A percentile compares a stretch with the other conserved stretches of the same genome.
phyloP scores from a whole-genome alignment of 305 asterid genomes.

The Fraxinus paxiana region DNA sequence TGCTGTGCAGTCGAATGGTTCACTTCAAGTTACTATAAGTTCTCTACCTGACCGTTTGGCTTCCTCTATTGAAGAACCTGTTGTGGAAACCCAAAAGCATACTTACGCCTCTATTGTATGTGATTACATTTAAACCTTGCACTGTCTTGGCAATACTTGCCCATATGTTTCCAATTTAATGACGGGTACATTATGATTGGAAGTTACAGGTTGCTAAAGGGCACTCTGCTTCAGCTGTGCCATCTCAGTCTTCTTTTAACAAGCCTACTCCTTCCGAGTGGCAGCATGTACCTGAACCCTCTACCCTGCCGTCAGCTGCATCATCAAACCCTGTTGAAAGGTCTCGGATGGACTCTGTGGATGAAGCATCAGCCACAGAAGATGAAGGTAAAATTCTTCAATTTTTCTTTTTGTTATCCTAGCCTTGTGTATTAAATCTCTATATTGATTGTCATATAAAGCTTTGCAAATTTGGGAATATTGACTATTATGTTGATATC shows the following conservation, averaged over 20 bases:
- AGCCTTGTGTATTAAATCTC: not conserved
- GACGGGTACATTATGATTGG: constrained; percentile 15
- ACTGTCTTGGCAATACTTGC: constrained; percentile 11
- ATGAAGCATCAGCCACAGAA: constrained; percentile 59
- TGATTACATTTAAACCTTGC: constrained; percentile 23
- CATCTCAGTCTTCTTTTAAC: constrained; percentile 37
- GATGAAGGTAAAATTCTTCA: constrained; percentile 59
- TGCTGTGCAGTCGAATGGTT: constrained; percentile 67
- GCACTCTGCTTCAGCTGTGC: constrained; percentile 48
- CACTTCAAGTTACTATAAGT: constrained; percentile 54
- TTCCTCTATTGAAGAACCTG: constrained; percentile 61
- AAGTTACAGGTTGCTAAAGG: constrained; percentile 74
- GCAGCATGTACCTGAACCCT: constrained; percentile 55
- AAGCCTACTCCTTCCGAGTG: constrained; percentile 58
- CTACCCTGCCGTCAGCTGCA: constrained; percentile 45
- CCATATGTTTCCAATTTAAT: constrained; percentile 22
- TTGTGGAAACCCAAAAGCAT: constrained; percentile 74
- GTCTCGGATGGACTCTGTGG: constrained; percentile 51
- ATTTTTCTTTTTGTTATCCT: not conserved
- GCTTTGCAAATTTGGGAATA: not conserved
- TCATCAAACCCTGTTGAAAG: constrained; percentile 50
- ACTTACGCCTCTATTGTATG: constrained; percentile 98
- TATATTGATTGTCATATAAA: not conserved
- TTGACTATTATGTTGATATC: not conserved
- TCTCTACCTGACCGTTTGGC: constrained; percentile 55